phyloP scores from a whole-genome alignment of 1,139 yeast genomes.

The Candida tetrigidarum region DNA sequence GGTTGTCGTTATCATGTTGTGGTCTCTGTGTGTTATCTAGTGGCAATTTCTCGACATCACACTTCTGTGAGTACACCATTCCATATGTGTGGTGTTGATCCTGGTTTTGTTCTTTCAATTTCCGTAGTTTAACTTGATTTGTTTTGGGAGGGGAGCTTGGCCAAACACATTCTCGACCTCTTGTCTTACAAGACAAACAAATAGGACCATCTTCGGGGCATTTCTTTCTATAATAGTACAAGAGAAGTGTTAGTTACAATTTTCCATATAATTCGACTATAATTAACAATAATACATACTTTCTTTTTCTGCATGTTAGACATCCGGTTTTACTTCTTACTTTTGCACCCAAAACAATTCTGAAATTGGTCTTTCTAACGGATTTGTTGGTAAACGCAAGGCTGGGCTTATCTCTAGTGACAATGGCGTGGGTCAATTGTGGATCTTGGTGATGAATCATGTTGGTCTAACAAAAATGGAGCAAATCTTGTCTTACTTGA shows the following conservation, averaged over 20 bases:
- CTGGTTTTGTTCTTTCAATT: background rate
- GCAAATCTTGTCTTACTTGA: no score
- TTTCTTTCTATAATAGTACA: slow-evolving; percentile 14
- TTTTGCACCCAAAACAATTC: slow-evolving; percentile 19
- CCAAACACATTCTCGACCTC: slow-evolving; percentile 17
- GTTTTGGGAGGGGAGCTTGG: slow-evolving; percentile 6
- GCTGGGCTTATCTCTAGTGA: no score
- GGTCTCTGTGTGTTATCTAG: background rate
- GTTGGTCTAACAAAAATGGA: no score
- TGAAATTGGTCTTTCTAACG: slow-evolving; percentile 3
- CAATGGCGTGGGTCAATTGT: no score
- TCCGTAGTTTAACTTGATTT: background rate
- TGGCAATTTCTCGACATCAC: background rate
- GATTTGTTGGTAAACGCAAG: no score
- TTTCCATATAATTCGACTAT: no score
- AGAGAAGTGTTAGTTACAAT: background rate
- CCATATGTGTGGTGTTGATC: background rate
- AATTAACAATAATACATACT: slow-evolving; percentile 18
- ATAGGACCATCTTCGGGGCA: slow-evolving; percentile 18
- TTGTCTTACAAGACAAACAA: slow-evolving; percentile 15
- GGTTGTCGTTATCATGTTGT: no score
- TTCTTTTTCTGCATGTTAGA: slow-evolving; percentile 18
- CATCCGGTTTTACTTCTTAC: slow-evolving; percentile 18
- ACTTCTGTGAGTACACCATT: background rate
- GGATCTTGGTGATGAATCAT: no score